Base-by-base conservation (phyloP, 2,329 filamentous ascomycete species). In the Verticillium isaacii region DNA sequence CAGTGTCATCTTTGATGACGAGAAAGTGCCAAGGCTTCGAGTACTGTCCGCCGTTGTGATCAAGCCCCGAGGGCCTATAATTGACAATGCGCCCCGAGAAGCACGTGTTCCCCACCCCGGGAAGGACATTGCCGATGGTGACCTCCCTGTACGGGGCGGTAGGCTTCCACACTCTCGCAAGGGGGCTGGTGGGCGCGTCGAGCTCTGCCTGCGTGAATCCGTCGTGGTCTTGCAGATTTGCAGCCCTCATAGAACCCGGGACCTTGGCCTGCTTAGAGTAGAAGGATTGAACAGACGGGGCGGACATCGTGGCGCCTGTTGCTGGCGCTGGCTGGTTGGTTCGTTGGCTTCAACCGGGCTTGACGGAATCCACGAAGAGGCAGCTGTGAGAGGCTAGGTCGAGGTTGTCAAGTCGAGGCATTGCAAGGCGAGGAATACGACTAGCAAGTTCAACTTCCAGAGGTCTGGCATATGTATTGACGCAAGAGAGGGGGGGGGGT, bases 1-100 rank as follows among this genome's bases (percentile, higher is more conserved):
- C 85, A 0, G 77, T 80, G 54, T 83, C 77, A 68, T 88, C 85
- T 57, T 81, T 81, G n/a, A 88, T 68, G 36, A 83, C 77, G 9
- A 88, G 68, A 60, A 81, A 82, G 61, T 85, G 72, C 67, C 79
- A 83, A 3, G 15, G 82, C 81, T 64, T 64, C 62, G 2, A 78
- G 77, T 2, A 83, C 80, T 45, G 76, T 75, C 41, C 70, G 0
- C 37, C 45, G 12, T 60, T 61, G 25, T 54, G 61, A 75, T 45
- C 72, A 75, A 64, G 76, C 12, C 69, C 67, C 7, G 77, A 71
- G 34, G 82, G 75, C 57, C 73, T 80, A 64, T 85, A 78, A 68
- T 87, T 87, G 12, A 84, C 82, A 14, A 88, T 70, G 32, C 85
- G 76, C 1, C 85, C 85, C 39, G 75, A 78, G 62, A 88, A 82